phyloP scores from a whole-genome alignment of 164 flowering plant genomes.

The Magnolia kwangsiensis region DNA sequence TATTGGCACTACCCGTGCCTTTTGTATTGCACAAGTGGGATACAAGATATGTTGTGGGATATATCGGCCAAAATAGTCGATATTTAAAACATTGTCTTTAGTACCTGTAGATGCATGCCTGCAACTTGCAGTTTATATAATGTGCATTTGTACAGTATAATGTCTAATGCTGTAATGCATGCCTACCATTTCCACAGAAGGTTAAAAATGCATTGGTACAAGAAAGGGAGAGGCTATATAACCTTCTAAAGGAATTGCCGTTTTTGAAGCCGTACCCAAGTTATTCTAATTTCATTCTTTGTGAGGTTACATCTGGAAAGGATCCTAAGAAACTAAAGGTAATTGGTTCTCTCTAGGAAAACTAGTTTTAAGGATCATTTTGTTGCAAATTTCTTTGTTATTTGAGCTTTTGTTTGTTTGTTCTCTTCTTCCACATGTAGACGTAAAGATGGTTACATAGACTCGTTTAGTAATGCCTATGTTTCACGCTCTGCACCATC shows the following conservation, averaged over 20 bases:
- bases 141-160: conserved; percentile 1
- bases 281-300: conserved; percentile 93
- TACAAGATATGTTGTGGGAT: no score
- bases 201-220: conserved; percentile 79
- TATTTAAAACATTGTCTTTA: no score
- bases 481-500: neutral
- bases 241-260: conserved; percentile 69
- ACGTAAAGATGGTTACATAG: no score
- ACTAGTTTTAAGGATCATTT: neutral
- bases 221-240: conserved; percentile 76
- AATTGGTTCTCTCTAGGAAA: conserved; percentile 4
- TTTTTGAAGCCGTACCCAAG: conserved; percentile 88
- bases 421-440: neutral
- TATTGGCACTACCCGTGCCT: no score
- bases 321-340: conserved; percentile 98
- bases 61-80: no score
- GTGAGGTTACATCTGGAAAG: conserved; percentile 73
- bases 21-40: no score
- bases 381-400: neutral
- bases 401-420: neutral
- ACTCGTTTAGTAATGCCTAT: neutral
- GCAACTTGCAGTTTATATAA: neutral
- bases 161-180: no score
- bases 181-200: conserved; percentile 41
- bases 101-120: no score